These are phyloP conservation scores for Myxozyma melibiosi DNA, from an alignment of 805 yeast species.

Conservation along the genomic window DNA sequence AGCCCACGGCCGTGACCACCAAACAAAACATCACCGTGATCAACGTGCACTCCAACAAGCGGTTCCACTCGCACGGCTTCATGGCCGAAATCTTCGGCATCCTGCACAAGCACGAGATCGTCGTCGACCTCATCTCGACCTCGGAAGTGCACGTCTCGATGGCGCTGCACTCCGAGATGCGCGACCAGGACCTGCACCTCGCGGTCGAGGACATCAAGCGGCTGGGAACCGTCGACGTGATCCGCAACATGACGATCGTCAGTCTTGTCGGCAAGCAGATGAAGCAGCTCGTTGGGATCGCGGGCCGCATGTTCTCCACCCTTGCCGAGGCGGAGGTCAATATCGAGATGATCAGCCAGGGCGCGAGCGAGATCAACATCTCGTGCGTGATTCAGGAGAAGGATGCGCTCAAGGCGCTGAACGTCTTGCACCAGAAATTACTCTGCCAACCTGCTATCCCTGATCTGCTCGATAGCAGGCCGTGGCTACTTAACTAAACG, in stretches of 20 bases:
- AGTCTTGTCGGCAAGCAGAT: slow-evolving; percentile 95
- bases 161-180: slow-evolving; percentile 75
- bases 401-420: slow-evolving; percentile 82
- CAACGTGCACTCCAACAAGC: slow-evolving; percentile 91
- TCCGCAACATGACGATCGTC: slow-evolving; percentile 84
- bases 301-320: slow-evolving; percentile 94
- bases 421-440: slow-evolving; percentile 77
- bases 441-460: slow-evolving; percentile 41
- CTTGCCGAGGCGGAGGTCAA: slow-evolving; percentile 89
- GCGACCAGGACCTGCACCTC: slow-evolving; percentile 58
- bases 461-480: slow-evolving; percentile 27
- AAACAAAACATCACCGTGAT: slow-evolving; percentile 89
- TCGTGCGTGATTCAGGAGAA: slow-evolving; percentile 87
- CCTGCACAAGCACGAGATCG: slow-evolving; percentile 78
- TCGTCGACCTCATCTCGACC: slow-evolving; percentile 94
- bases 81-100: slow-evolving; percentile 86
- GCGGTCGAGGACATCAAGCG: slow-evolving; percentile 78
- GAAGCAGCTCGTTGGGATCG: slow-evolving; percentile 95
- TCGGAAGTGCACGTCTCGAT: slow-evolving; percentile 98
- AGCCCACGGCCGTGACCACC: slow-evolving; percentile 93
- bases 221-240: slow-evolving; percentile 87
- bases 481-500: slow-evolving; percentile 23
- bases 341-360: slow-evolving; percentile 98
- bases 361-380: slow-evolving; percentile 96
- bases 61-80: slow-evolving; percentile 91